phyloP scores from a whole-genome alignment of 2,329 filamentous ascomycete genomes.

The Phyllachora maydis region DNA sequence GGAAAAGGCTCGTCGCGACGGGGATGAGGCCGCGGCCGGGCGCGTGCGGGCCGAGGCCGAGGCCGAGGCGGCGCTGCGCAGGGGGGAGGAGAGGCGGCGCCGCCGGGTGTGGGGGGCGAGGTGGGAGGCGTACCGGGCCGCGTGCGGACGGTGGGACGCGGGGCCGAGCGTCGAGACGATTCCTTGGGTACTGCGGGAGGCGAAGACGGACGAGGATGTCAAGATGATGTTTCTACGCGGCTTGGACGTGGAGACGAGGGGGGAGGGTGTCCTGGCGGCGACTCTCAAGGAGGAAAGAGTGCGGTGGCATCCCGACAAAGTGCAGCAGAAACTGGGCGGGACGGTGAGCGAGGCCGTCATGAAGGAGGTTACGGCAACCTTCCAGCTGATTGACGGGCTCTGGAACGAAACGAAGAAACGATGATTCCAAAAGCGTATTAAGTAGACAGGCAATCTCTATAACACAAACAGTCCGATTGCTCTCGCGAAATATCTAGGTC shows the following conservation, averaged over 20 bases:
- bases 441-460: no score
- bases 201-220: slow-evolving; percentile 38
- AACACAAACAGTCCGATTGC: no score
- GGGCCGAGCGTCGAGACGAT: slow-evolving; percentile 16
- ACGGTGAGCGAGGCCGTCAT: slow-evolving; percentile 52
- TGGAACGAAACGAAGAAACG: slow-evolving; percentile 57
- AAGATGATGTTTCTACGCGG: slow-evolving; percentile 45
- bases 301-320: slow-evolving; percentile 94
- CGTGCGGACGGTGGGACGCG: slow-evolving; percentile 39
- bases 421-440: no score
- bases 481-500: no score
- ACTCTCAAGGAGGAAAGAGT: slow-evolving; percentile 68
- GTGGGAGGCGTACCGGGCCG: slow-evolving; percentile 43
- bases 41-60: slow-evolving; percentile 29
- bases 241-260: slow-evolving; percentile 19
- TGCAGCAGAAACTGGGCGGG: slow-evolving; percentile 70
- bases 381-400: slow-evolving; percentile 71
- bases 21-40: no score
- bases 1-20: slow-evolving; percentile 13
- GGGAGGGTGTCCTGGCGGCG: slow-evolving; percentile 21
- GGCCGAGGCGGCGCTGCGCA: slow-evolving; percentile 47
- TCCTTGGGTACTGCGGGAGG: slow-evolving; percentile 55
- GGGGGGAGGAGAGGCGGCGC: slow-evolving; percentile 41
- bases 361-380: slow-evolving; percentile 69
- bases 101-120: slow-evolving; percentile 30